Base-by-base conservation (phyloP, 306 rosid species). In the Hippophae gyantsensis region DNA sequence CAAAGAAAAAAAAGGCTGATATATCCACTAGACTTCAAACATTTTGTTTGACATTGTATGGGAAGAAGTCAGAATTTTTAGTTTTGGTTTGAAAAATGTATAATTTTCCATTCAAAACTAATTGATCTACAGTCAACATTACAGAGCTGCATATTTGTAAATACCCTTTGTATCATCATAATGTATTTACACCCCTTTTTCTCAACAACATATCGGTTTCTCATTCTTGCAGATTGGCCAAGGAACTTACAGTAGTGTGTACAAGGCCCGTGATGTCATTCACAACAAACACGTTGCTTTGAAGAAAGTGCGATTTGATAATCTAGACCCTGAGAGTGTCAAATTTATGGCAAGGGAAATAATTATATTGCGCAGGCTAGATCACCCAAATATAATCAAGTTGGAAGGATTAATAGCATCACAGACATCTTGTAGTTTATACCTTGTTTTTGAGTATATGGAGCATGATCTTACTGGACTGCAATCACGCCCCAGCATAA, bases 291-390 rank as follows among this genome's bases (percentile, higher is more conserved):
- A 80, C 1, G 96, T 90, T 58, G 98, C 98, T 61, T 72, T 90
- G 78, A 90, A 90, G 69, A 81, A 82, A 69, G 96, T 90, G 11
- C 86, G 96, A 54, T 90, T 90, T 60, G 98, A 90, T 76, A 83
- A 79, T 79, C 87, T 81, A 43, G 98, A 92, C 63, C 62, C 66
- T 12, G 98, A 92, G 79, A 92, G 98, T 66, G 89, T 92, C 67
- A 85, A 73, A 82, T 92, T 92, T 54, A 92, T 92, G 98, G 95
- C 98, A 55, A 80, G 98, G 74, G 98, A 92, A 73, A 92, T 92
- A 54, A 66, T 87, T 71, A 68, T 92, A 67, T 85, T 87, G 64
- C 96, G 96, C 48, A 74, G 87, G 75, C 98, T 90, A 65, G 86
- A 87, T 74, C 98, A 90, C 78, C 98, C 84, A 38, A 87, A 92